phyloP scores from a whole-genome alignment of 2,329 filamentous ascomycete species.

The Aurifilum marmelostoma region DNA sequence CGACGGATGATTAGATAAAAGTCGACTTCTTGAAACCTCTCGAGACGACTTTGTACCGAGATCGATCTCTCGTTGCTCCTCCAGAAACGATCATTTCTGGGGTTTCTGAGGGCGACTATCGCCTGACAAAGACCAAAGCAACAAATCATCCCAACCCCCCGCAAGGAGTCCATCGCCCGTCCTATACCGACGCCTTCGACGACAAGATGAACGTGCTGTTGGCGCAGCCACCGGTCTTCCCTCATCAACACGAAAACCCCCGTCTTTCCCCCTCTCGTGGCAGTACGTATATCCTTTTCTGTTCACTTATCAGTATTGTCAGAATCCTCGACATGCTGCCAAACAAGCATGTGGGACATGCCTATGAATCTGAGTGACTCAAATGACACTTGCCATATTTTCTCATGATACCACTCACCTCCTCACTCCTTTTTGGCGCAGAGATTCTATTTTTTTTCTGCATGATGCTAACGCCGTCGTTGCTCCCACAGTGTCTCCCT shows the following conservation, averaged over 20 bases:
- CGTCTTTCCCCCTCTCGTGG: conserved; percentile 59
- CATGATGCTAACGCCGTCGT: conserved; percentile 27
- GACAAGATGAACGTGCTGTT: conserved; percentile 64
- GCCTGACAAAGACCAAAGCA: background rate
- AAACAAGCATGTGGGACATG: background rate
- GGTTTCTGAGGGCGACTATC: conserved; percentile 8
- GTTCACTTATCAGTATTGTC: conserved; percentile 15
- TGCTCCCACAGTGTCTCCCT: conserved; percentile 48
- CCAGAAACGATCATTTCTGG: background rate
- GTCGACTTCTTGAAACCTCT: conserved; percentile 18
- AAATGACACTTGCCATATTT: background rate
- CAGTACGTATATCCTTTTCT: conserved; percentile 47
- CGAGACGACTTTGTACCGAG: conserved; percentile 1
- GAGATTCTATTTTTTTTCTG: no score
- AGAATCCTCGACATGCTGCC: background rate
- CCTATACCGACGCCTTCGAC: conserved; percentile 19
- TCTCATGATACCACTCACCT: no score
- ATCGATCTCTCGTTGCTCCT: background rate
- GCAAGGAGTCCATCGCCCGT: background rate
- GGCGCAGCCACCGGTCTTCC: conserved; percentile 62
- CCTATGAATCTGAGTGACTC: conserved; percentile 23
- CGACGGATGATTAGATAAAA: conserved; percentile 2
- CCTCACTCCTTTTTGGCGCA: no score
- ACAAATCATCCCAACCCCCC: conserved; percentile 1
- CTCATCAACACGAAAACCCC: conserved; percentile 60